Evolutionary conservation across 148 eudicot species (phyloP), one percentile per base, ranked within the genome.

Genomic region (Bassia scoparia): DNA sequence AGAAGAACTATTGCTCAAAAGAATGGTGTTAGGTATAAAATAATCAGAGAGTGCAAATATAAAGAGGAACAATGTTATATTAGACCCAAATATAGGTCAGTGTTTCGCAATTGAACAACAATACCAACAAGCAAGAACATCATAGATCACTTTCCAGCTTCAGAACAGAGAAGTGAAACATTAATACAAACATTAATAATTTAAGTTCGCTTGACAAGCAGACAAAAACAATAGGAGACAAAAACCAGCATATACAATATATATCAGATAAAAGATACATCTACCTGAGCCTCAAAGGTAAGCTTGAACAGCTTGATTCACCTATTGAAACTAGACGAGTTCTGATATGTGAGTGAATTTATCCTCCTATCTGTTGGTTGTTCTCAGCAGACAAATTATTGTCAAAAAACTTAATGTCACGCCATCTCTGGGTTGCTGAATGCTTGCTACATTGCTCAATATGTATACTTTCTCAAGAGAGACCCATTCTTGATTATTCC

Each of bases 241-340:
- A n/a, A 38, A 31, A 69, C 16, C 50, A 69, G 30, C 13, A 59
- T 23, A 46, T 58, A 17, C 44, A 30, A 21, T n/a, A n/a, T n/a
- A 21, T 37, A 41, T 34, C 34, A 23, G 1, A 33, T 23, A 52
- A 43, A 21, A 64, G 21, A 67, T 48, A 67, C 55, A 58, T 30
- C 38, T 81, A 94, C 98, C 97, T 94, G 98, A 55, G 97, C 90
- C 84, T 94, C 98, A 81, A 94, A 84, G 53, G 93, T 89, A 88
- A 84, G 89, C 91, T 70, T 87, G 96, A 50, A 77, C 69, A 79
- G 84, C 71, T 67, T 75, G 86, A 76, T 75, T 76, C 87, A 78
- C 29, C 81, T 76, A 71, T 75, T 76, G 78, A 73, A 56, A 21
- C 70, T 67, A 35, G 85, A 81, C 77, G 81, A 62, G 82, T n/a